phyloP scores from a whole-genome alignment of 116 monocot genomes.

The Papilionanthe hybrid region DNA sequence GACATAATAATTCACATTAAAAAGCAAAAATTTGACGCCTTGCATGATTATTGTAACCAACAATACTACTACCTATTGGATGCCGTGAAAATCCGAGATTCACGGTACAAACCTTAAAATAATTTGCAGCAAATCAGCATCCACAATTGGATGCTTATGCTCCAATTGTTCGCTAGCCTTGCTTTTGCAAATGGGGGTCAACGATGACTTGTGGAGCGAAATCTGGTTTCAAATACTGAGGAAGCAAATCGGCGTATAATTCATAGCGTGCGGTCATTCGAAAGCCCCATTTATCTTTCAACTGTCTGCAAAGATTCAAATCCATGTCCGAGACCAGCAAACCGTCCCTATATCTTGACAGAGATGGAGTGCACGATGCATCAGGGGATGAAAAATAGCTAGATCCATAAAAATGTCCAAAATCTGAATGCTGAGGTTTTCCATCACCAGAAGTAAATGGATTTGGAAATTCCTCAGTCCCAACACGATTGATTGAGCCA shows the following conservation, averaged over 20 bases:
- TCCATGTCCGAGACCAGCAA: conserved; percentile 84
- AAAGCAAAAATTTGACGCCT: too few relatives aligned
- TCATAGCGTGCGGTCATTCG: conserved; percentile 85
- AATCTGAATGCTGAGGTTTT: conserved; percentile 78
- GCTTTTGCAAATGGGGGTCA: conserved; percentile 59
- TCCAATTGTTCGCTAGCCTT: not conserved
- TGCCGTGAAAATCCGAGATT: too few relatives aligned
- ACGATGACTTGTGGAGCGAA: conserved; percentile 67
- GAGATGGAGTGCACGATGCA: conserved; percentile 77
- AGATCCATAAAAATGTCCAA: conserved; percentile 91
- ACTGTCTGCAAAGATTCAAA: conserved; percentile 83
- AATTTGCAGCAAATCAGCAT: too few relatives aligned
- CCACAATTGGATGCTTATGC: too few relatives aligned
- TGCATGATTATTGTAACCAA: too few relatives aligned
- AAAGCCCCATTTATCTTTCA: conserved; percentile 95
- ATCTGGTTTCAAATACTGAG: conserved; percentile 55
- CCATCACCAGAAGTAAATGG: conserved; percentile 98
- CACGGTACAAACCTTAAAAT: too few relatives aligned
- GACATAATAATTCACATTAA: not conserved
- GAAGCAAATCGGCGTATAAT: conserved; percentile 47
- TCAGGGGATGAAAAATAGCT: conserved; percentile 89
- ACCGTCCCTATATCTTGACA: conserved; percentile 69
- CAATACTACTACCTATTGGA: too few relatives aligned
- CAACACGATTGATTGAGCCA: conserved; percentile 88
- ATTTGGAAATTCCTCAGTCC: conserved; percentile 87